phyloP scores from a whole-genome alignment of 2,329 filamentous ascomycete species.

The Arachnopeziza araneosa region DNA sequence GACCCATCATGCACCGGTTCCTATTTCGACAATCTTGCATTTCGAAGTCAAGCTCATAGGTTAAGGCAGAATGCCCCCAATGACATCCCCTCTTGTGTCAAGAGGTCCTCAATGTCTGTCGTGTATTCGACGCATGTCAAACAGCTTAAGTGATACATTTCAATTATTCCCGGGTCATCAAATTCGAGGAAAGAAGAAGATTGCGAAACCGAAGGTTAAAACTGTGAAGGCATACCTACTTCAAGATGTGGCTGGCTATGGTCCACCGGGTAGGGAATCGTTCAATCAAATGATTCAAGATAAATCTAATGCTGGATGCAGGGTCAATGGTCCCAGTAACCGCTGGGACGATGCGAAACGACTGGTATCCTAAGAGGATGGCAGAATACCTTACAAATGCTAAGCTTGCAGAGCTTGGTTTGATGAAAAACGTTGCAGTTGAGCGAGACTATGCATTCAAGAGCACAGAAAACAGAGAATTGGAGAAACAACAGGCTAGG shows the following conservation, averaged over 20 bases:
- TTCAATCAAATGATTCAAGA: too few species aligned
- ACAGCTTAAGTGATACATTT: slow-evolving; percentile 17
- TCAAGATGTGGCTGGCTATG: slow-evolving; percentile 47
- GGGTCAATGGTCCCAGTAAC: slow-evolving; percentile 47
- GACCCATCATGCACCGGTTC: neutral
- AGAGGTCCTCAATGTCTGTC: slow-evolving; percentile 26
- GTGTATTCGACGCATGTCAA: slow-evolving; percentile 25
- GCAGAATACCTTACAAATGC: slow-evolving; percentile 46
- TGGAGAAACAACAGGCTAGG: slow-evolving; percentile 6
- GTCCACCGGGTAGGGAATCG: slow-evolving; percentile 36
- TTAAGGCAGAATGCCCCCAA: slow-evolving; percentile 12
- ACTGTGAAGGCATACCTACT: slow-evolving; percentile 45
- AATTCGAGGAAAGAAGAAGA: slow-evolving; percentile 39
- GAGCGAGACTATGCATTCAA: slow-evolving; percentile 42
- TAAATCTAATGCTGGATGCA: slow-evolving; percentile 21
- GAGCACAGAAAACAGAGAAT: slow-evolving; percentile 6
- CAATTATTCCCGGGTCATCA: slow-evolving; percentile 28
- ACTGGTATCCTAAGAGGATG: slow-evolving; percentile 44
- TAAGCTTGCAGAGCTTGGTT: slow-evolving; percentile 37
- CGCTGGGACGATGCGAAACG: slow-evolving; percentile 49
- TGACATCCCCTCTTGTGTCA: slow-evolving; percentile 25
- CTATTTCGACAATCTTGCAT: neutral
- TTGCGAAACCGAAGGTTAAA: slow-evolving; percentile 31
- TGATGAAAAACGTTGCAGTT: slow-evolving; percentile 36
- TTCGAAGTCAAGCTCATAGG: neutral